phyloP scores from a whole-genome alignment of 2,329 filamentous ascomycete species.

The Sodiomyces alkalinus region DNA sequence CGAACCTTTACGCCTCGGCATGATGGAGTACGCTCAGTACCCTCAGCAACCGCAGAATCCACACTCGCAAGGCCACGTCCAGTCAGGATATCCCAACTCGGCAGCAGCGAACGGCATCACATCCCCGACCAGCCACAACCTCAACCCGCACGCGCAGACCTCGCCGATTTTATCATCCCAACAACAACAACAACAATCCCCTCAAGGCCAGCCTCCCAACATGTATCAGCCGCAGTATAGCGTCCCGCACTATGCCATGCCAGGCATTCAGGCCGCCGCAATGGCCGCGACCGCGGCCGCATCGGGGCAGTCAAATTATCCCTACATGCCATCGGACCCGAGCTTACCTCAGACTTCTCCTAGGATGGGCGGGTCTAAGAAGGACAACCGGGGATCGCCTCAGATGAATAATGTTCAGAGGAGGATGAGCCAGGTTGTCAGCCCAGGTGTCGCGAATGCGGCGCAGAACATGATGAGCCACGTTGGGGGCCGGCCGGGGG shows the following conservation, averaged over 20 bases:
- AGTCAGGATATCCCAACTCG: slow-evolving; percentile 47
- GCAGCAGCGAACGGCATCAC: slow-evolving; percentile 45
- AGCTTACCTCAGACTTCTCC: slow-evolving; percentile 59
- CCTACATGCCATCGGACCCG: slow-evolving; percentile 57
- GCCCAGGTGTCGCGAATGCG: slow-evolving; percentile 52
- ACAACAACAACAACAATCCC: slow-evolving; percentile 58
- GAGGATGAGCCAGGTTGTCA: slow-evolving; percentile 63
- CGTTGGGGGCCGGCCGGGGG: slow-evolving; percentile 31
- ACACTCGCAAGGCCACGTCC: slow-evolving; percentile 40
- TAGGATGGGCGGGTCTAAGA: slow-evolving; percentile 59
- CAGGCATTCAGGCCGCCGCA: slow-evolving; percentile 73
- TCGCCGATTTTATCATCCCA: slow-evolving; percentile 73
- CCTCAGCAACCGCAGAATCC: slow-evolving; percentile 53
- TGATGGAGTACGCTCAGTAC: slow-evolving; percentile 66
- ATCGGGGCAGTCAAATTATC: slow-evolving; percentile 57
- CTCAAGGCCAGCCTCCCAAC: slow-evolving; percentile 52
- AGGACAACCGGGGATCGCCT: slow-evolving; percentile 56
- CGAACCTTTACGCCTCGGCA: too few species aligned
- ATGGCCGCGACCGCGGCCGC: slow-evolving; percentile 88
- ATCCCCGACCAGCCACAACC: slow-evolving; percentile 56
- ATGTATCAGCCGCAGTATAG: slow-evolving; percentile 70
- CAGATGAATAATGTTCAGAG: slow-evolving; percentile 51
- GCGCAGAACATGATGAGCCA: slow-evolving; percentile 67
- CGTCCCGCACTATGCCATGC: slow-evolving; percentile 68
- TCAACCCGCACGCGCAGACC: slow-evolving; percentile 53